Evolutionary conservation across 2,329 filamentous ascomycete genomes (phyloP), one percentile per base, ranked within the genome.

Genomic region (Diatrype stigma): DNA sequence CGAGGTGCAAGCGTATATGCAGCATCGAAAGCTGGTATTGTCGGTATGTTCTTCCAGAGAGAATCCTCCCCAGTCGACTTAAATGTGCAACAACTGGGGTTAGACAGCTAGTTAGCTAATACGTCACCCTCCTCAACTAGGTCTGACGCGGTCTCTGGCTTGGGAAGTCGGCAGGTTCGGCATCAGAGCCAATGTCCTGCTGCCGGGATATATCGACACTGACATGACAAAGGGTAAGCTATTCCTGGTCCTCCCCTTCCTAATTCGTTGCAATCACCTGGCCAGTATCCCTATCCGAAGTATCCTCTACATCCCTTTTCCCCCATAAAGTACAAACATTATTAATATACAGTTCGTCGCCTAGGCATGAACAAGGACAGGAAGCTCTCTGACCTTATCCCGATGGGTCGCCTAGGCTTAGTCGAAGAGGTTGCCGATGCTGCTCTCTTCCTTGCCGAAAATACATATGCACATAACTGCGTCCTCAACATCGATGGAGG

Each of bases 401-500:
- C 89, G 1, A 64, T 81, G 16, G 71, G 73, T 28, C 83, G 90
- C 28, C 82, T 93, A 56, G 90, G 89, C 16, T 71, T 73, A 32
- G 74, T 80, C 7, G 75, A 81, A 23, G 90, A 96, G 67, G 81
- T 95, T 30, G 90, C 90, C n/a, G 84, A 92, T 63, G 90, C 90
- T 49, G 89, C 87, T 45, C 64, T 86, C 26, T 96, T 95, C 67
- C 77, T 96, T 16, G 86, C 82, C 28, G 78, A 78, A 45, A 96
- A 94, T 67, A 73, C 81, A 55, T 96, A 93, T 70, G 88, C 90
- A 50, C 93, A 93, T 67, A 95, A 95, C 58, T 94, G 89, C 67
- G 78, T 92, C 47, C 75, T 96, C 47, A 94, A 92, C 67, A 76
- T 96, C 26, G 91, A 96, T 68, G 91, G 91, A 16, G 91, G 91